Percentiles rank a stretch among this genome's conserved stretches.
Conservation (phyloP, 306 rosid genomes). For the Dryas octopetala region DNA sequence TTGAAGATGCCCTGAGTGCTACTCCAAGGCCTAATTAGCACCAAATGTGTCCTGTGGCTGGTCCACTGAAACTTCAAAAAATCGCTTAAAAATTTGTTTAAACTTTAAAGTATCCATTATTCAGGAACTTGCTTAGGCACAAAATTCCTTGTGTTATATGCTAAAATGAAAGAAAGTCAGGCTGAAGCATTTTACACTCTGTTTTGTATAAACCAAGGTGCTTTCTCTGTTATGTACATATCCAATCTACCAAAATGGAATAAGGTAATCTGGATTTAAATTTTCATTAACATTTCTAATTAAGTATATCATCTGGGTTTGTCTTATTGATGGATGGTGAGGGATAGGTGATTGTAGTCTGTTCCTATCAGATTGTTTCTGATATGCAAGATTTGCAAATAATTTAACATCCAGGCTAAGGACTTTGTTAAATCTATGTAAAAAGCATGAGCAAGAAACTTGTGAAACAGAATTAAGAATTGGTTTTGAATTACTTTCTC, state of each 20-base stretch:
- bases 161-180: not conserved
- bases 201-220: not conserved
- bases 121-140: not conserved
- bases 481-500: not conserved
- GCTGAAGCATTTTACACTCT: not conserved
- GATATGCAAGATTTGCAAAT: too few relatives aligned
- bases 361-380: not conserved
- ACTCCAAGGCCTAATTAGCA: not conserved
- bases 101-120: not conserved
- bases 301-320: not conserved
- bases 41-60: constrained; percentile 6
- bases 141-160: not conserved
- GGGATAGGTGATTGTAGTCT: not conserved
- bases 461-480: not conserved
- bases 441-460: not conserved
- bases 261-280: not conserved
- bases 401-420: too few relatives aligned
- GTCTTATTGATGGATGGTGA: not conserved
- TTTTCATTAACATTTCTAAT: not conserved
- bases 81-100: too few relatives aligned
- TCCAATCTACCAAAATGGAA: not conserved
- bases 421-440: not conserved
- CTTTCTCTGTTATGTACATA: not conserved
- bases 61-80: not conserved
- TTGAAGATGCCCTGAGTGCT: not conserved